phyloP scores from a whole-genome alignment of 2,329 filamentous ascomycete species.

The Cadophora sp. region DNA sequence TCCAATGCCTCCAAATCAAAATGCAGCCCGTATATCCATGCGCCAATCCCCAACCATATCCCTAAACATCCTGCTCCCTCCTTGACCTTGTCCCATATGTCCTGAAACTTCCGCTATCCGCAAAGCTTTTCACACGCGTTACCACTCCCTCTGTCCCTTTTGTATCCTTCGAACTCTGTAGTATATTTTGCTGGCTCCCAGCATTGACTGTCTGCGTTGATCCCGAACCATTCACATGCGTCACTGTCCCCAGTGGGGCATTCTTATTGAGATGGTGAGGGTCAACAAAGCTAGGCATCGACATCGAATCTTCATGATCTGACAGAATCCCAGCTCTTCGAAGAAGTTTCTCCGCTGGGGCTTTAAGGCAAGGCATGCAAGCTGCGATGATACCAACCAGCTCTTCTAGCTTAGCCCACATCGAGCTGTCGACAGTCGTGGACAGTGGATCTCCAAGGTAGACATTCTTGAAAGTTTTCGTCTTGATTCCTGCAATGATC shows the following conservation, averaged over 20 bases:
- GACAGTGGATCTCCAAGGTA: constrained; percentile 23
- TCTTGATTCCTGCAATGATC: constrained; percentile 25
- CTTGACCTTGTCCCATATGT: not conserved
- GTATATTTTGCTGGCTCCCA: not conserved
- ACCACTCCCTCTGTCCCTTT: not conserved
- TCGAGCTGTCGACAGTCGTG: constrained; percentile 16
- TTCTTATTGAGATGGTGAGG: not conserved
- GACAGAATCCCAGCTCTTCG: constrained; percentile 24
- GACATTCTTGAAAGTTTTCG: constrained; percentile 24
- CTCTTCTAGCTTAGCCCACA: constrained; percentile 28
- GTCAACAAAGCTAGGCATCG: constrained; percentile 19
- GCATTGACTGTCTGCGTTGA: not conserved
- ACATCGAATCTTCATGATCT: not conserved
- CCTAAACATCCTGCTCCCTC: not conserved
- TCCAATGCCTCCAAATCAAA: not conserved
- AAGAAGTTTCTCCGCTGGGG: constrained; percentile 19
- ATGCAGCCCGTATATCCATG: not conserved
- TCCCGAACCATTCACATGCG: not conserved
- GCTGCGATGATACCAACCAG: constrained; percentile 28
- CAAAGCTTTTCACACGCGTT: not conserved
- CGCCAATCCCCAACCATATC: not conserved
- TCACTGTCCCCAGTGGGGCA: not conserved
- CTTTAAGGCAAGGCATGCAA: constrained; percentile 27
- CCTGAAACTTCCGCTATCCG: not conserved
- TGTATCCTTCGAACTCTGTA: not conserved